Evolutionary conservation across 2,329 filamentous ascomycete genomes (phyloP), one percentile per base, ranked within the genome.

Genomic region (Pseudocercospora cruenta): DNA sequence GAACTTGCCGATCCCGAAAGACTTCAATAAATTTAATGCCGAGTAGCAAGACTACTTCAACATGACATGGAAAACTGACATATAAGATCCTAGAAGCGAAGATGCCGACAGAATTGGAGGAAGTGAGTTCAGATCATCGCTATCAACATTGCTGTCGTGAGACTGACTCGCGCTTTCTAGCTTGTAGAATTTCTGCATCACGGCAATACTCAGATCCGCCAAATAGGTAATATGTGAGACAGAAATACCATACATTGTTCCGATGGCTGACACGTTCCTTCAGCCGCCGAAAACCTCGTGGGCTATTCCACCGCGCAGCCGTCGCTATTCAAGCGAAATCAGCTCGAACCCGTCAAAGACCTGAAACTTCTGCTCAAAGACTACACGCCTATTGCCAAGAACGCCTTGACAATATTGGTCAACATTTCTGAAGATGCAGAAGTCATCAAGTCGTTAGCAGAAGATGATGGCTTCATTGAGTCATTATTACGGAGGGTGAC

Each of bases 351-450:
- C 0, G 83, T 98, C 51, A 92, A 90, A 74, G 91, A 97, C 74
- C 82, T 99, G 66, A 98, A 97, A 78, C 85, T 97, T 3, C 82
- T 98, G 26, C 86, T 95, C 43, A 89, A 89, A 75, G 95, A 98
- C 78, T 91, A 96, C 76, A 85, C 96, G 89, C 88, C 91, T 78
- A 97, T 97, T 67, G 91, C 94, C n/a, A 92, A 95, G 78, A 91
- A 97, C 87, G 94, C 91, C 43, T 82, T 97, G 71, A 96, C 89
- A 14, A 94, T 97, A 72, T 89, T 99, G 68, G 87, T 98, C 74
- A 97, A 97, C 77, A 83, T 95, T 16, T 90, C 91, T 1, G 88
- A 88, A 16, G 94, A 98, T 73, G 81, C 83, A 12, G 91, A 94
- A 61, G 84, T 98, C 2, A 82, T 97, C 47, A 86, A 91, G 69